Evolutionary conservation across 495 filamentous ascomycete species (phyloP), one percentile per base, ranked within the genome.

Genomic region (Penicillium waksmanii): DNA sequence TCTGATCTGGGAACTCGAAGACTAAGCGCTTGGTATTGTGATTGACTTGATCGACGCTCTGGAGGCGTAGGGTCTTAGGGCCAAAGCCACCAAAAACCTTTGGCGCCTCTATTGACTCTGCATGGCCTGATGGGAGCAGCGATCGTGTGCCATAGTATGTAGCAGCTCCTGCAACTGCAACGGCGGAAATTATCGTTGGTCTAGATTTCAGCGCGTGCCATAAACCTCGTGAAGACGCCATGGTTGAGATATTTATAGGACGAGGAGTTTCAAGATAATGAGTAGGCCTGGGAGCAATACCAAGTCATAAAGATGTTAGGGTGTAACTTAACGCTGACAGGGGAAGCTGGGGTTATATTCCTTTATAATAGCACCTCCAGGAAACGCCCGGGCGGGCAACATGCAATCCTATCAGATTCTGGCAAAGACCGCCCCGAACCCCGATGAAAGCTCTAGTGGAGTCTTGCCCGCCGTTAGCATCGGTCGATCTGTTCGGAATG

Each of bases 21-120:
- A 82, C 77, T 50, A 90, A 69, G 35, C 79, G 78, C 65, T 87
- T 89, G 5, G 85, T 88, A 60, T 90, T 86, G 71, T 87, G 84
- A 65, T 85, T 89, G 52, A 89, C 77, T 2, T 71, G 60, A 62
- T 87, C 78, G 50, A 79, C 75, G 65, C 82, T 85, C 42, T 71
- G 64, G 19, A 75, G 21, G 7, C 72, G 72, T 25, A 74, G 49
- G 0, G 67, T 66, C 1, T 64, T 70, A 18, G 68, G 62, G 1
- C 65, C 64, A 17, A 65, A 64, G 2, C 65, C 62, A 3, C 59
- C 52, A 48, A 73, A 73, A 4, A 65, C 51, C 19, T 61, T 59
- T 3, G 60, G 61, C 3, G 60, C 11, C 47, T 66, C 60, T 13
- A 40, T 55, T 2, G 69, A 70, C 48, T 73, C 71, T 3, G 69